Base-by-base conservation (phyloP, 768 basidiomycete genomes). In the Phylloporus arenicola region DNA sequence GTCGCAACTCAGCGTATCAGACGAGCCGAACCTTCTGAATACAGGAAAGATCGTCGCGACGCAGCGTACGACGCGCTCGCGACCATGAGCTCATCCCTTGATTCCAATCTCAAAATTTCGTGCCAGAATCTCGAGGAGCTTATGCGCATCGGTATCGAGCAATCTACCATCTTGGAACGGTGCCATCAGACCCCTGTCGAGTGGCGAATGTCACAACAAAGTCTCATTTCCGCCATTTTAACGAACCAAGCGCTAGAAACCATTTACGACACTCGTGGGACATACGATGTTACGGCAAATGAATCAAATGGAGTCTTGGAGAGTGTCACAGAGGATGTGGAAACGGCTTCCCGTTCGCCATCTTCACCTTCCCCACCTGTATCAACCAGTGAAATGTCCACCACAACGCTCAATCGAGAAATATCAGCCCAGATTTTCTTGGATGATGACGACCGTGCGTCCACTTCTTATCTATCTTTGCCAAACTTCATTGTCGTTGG, bases 181-280 rank as follows among this genome's bases (percentile, higher is more conserved):
- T 71, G 65, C 43, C 67, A 75, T 58, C 68, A 65, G 39, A 69
- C 67, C 8, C 70, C 75, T 0, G 68, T 75, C 35, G 75, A 77
- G 43, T 76, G 73, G 74, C 64, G 76, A 29, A 68, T 70, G 61
- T 77, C 75, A 14, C 74, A 72, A 25, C 66, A 69, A 24, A 72
- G 71, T 50, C 67, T 68, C 25, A 45, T 62, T 24, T 58, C 70
- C 42, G 62, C 57, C 3, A 63, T 67, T 16, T 42, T 67, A 12
- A 43, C 57, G 7, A 55, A 57, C 16, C 60, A 67, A 34, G 47
- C 58, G 3, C 30, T 62, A 37, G 57, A 57, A 25, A 38, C 46
- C 5, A 47, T 54, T 4, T 55, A 65, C 39, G 55, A 58, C 34
- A 44, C 54, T 25, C 48, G 43, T 14, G 47, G 47, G 27, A 2